A percentile compares a stretch with the other conserved stretches of the same genome.
phyloP scores from a whole-genome alignment of 164 flowering plant genomes.

The Chimonanthus praecox region DNA sequence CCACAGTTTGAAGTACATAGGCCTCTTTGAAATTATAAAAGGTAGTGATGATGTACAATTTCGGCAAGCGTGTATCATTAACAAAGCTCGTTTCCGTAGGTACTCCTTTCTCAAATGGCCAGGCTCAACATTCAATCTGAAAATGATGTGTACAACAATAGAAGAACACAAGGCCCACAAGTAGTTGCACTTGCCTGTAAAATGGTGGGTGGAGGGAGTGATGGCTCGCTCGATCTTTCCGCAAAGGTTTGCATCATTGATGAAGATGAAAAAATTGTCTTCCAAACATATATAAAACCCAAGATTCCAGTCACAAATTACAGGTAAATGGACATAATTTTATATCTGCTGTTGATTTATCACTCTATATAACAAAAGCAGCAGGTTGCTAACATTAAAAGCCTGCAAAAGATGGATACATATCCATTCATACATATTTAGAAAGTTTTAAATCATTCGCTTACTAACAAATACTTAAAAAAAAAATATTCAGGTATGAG shows the following conservation, averaged over 20 bases:
- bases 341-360: background rate
- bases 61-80: background rate
- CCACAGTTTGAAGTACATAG: background rate
- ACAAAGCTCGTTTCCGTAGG: constrained; percentile 10
- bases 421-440: no score
- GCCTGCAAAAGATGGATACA: no score
- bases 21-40: background rate
- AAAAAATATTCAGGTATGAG: constrained; percentile 45
- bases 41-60: background rate
- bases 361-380: background rate
- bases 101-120: constrained; percentile 38
- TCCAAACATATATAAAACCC: constrained; percentile 74
- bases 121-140: constrained; percentile 45
- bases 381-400: no score
- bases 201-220: constrained; percentile 92
- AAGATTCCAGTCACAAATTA: constrained; percentile 62
- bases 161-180: constrained; percentile 29
- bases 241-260: constrained; percentile 85
- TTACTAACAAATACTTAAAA: no score
- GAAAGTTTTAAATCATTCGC: no score
- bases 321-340: background rate
- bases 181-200: constrained; percentile 75
- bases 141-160: constrained; percentile 26
- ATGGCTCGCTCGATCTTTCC: constrained; percentile 73
- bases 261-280: constrained; percentile 64